A percentile compares a stretch with the other conserved stretches of the same genome.
Conservation (phyloP, 2,329 filamentous ascomycete species). For the Coleophoma crateriformis region DNA sequence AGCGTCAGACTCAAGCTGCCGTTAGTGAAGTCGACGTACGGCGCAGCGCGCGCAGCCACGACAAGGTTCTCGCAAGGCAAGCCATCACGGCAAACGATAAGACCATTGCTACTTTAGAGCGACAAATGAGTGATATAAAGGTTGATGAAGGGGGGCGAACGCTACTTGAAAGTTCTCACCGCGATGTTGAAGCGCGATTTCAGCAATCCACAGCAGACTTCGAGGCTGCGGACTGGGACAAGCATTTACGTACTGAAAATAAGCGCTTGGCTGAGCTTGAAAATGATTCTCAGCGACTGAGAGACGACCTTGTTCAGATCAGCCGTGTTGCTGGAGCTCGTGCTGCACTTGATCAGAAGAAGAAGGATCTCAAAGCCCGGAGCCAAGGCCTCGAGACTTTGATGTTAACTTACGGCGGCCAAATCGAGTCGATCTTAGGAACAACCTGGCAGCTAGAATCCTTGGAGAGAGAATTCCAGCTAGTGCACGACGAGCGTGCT, state of each 20-base stretch:
- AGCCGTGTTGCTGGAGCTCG: constrained; percentile 77
- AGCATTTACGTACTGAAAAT: constrained; percentile 62
- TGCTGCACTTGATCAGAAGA: constrained; percentile 77
- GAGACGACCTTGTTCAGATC: constrained; percentile 76
- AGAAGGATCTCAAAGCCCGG: constrained; percentile 71
- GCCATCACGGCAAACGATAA: constrained; percentile 70
- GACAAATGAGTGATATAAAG: constrained; percentile 64
- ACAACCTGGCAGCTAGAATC: constrained; percentile 62
- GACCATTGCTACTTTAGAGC: constrained; percentile 61
- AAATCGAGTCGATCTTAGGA: constrained; percentile 61
- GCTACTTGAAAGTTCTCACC: constrained; percentile 66
- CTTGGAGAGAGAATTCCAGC: constrained; percentile 67
- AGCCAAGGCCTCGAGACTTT: constrained; percentile 74
- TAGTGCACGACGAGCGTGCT: constrained; percentile 50
- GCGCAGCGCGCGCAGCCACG: constrained; percentile 67
- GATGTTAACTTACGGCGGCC: constrained; percentile 65
- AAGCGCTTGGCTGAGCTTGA: constrained; percentile 64
- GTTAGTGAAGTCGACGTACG: constrained; percentile 71
- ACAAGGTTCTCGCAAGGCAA: constrained; percentile 67
- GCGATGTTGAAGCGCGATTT: constrained; percentile 61
- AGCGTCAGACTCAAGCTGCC: constrained; percentile 64
- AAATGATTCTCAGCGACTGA: constrained; percentile 64
- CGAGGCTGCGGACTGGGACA: constrained; percentile 62
- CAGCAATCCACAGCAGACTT: constrained; percentile 57
- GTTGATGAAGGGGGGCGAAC: constrained; percentile 83